These are phyloP conservation scores for Sugiyamaella floridensis DNA, from an alignment of 805 yeast species.

Conservation along the genomic window DNA sequence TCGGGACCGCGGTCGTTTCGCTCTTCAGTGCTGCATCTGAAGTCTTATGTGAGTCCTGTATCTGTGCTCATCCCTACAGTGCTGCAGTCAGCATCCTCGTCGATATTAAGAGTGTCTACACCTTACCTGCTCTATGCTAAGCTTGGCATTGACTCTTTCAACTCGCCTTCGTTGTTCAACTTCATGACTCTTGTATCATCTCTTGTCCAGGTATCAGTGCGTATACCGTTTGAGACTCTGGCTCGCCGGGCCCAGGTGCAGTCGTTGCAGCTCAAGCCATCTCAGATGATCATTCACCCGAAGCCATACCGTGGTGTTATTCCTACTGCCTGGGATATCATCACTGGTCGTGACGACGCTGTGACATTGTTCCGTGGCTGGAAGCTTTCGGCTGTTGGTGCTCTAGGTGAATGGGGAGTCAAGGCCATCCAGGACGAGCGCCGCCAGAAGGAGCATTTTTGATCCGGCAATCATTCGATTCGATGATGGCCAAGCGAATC, in stretches of 20 bases:
- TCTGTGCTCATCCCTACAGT: slow-evolving; percentile 61
- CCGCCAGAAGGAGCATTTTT: slow-evolving; percentile 17
- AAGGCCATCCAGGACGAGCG: slow-evolving; percentile 17
- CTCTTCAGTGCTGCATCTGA: slow-evolving; percentile 50
- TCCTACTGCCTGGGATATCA: slow-evolving; percentile 45
- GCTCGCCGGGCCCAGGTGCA: slow-evolving; percentile 77
- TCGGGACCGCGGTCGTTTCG: slow-evolving; percentile 58
- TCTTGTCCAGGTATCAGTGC: slow-evolving; percentile 60
- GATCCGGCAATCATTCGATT: background rate
- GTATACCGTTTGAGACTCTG: slow-evolving; percentile 81
- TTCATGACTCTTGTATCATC: slow-evolving; percentile 54
- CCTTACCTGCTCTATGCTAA: slow-evolving; percentile 56
- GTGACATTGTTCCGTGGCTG: slow-evolving; percentile 75
- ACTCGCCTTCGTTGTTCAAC: slow-evolving; percentile 55
- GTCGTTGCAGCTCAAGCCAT: slow-evolving; percentile 36
- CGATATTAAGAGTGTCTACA: slow-evolving; percentile 56
- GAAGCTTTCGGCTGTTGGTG: slow-evolving; percentile 76
- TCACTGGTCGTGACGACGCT: slow-evolving; percentile 38
- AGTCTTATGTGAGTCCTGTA: slow-evolving; percentile 48
- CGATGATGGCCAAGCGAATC: too few relatives aligned
- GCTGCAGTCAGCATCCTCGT: slow-evolving; percentile 49
- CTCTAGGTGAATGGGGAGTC: slow-evolving; percentile 73
- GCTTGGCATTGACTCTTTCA: slow-evolving; percentile 59
- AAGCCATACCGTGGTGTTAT: slow-evolving; percentile 50
- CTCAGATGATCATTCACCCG: slow-evolving; percentile 48